These are phyloP conservation scores for Hortiboletus campestris DNA, from an alignment of 768 basidiomycete species.

Conservation along the genomic window DNA sequence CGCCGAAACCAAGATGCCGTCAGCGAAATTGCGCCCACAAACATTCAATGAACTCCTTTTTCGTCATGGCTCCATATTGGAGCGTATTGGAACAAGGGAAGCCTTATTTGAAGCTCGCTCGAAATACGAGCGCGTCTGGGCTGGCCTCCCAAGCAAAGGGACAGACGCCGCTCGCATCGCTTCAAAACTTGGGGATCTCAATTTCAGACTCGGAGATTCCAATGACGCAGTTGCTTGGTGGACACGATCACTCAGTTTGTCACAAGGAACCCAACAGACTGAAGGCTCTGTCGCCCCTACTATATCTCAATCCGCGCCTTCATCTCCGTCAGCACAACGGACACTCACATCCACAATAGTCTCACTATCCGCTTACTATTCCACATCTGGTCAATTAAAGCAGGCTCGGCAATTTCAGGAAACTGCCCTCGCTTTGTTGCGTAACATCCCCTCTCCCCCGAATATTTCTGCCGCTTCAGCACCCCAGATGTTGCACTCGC, in stretches of 20 bases:
- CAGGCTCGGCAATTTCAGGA: constrained; percentile 60
- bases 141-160: constrained; percentile 38
- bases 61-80: constrained; percentile 55
- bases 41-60: constrained; percentile 55
- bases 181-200: constrained; percentile 66
- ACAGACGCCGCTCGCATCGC: constrained; percentile 54
- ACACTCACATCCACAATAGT: constrained; percentile 58
- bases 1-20: constrained; percentile 39
- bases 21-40: constrained; percentile 44
- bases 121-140: constrained; percentile 61
- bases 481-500: constrained; percentile 58
- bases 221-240: constrained; percentile 67
- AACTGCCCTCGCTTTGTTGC: constrained; percentile 51
- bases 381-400: constrained; percentile 52
- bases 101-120: constrained; percentile 53
- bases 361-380: constrained; percentile 70
- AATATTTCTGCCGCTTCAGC: constrained; percentile 45
- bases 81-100: constrained; percentile 54
- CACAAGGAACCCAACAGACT: constrained; percentile 31
- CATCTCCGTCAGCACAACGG: constrained; percentile 63
- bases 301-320: constrained; percentile 42
- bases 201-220: constrained; percentile 49
- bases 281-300: constrained; percentile 18
- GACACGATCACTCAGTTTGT: constrained; percentile 53
- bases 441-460: constrained; percentile 49